These are phyloP conservation scores for Citeromyces hawaiiensis DNA, from an alignment of 1,139 yeast species.

Conservation along the genomic window DNA sequence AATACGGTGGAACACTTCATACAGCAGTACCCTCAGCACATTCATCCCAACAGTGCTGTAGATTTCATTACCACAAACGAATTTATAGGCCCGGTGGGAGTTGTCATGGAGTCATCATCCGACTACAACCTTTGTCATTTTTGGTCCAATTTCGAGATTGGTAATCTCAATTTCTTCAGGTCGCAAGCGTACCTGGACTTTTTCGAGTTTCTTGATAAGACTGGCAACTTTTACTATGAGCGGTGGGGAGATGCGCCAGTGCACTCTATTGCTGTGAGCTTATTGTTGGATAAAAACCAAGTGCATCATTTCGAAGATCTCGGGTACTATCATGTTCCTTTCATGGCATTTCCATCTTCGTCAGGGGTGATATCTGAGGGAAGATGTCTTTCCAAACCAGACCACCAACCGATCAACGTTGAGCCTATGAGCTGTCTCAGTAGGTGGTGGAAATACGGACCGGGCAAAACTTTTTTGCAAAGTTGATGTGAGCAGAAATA, in stretches of 20 bases:
- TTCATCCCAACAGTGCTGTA: constrained; percentile 57
- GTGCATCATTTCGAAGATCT: constrained; percentile 86
- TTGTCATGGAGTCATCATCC: constrained; percentile 20
- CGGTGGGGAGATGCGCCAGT: constrained; percentile 99
- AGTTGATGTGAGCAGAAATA: too few species aligned
- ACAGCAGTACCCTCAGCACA: constrained; percentile 39
- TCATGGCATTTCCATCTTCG: constrained; percentile 65
- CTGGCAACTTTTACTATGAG: constrained; percentile 84
- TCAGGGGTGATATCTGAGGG: constrained; percentile 33
- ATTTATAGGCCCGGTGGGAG: constrained; percentile 19
- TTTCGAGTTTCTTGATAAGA: constrained; percentile 53
- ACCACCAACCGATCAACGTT: constrained; percentile 40
- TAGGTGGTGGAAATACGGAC: constrained; percentile 76
- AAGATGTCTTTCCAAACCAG: constrained; percentile 55
- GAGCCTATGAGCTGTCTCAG: constrained; percentile 60
- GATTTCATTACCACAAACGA: constrained; percentile 58
- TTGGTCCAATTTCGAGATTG: constrained; percentile 93
- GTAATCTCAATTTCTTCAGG: constrained; percentile 66
- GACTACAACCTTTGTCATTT: constrained; percentile 86
- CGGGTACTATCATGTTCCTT: constrained; percentile 81
- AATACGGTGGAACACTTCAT: constrained; percentile 55
- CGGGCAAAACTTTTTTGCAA: constrained; percentile 34
- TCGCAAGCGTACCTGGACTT: constrained; percentile 54
- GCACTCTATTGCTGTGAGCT: constrained; percentile 63
- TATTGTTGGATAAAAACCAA: constrained; percentile 53